Evolutionary conservation across 2,329 filamentous ascomycete genomes (phyloP).

Genomic region (Diaporthe aspalathi): DNA sequence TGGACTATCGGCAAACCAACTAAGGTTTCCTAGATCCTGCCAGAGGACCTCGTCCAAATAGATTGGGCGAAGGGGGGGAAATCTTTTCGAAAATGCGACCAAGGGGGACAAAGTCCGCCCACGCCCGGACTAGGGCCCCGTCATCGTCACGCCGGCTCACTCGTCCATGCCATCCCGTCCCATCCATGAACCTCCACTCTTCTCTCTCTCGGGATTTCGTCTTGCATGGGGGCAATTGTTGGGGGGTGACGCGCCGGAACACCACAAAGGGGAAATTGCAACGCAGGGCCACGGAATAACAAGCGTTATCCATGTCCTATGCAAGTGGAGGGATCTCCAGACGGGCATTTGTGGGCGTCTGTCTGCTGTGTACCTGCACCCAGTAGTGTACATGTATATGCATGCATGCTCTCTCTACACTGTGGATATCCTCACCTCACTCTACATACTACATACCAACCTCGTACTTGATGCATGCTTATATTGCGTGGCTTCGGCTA

Average conservation of each 20-base stretch:
- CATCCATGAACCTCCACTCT: conserved; percentile 1
- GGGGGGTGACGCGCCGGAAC: conserved; percentile 1
- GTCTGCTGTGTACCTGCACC: background rate
- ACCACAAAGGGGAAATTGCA: conserved; percentile 10
- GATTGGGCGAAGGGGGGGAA: conserved; percentile 12
- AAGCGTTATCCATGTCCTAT: conserved; percentile 24
- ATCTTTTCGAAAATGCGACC: conserved; percentile 15
- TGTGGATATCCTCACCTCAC: background rate
- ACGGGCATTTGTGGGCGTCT: background rate
- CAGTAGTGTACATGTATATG: background rate
- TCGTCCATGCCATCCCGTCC: background rate
- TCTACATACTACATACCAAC: background rate
- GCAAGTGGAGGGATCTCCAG: background rate
- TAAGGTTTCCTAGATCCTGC: conserved; percentile 18
- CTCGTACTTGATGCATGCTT: no score
- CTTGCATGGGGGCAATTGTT: background rate
- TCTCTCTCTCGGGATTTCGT: background rate
- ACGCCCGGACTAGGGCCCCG: conserved; percentile 23
- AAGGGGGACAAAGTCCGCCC: conserved; percentile 6
- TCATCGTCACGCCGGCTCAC: conserved; percentile 4
- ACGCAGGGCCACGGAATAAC: background rate
- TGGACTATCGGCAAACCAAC: background rate
- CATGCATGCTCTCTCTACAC: background rate
- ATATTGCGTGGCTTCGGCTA: conserved; percentile 4
- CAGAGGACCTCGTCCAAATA: background rate